Evolutionary conservation across 345 rosid genomes (phyloP).

Genomic region (Salix suchowensis): DNA sequence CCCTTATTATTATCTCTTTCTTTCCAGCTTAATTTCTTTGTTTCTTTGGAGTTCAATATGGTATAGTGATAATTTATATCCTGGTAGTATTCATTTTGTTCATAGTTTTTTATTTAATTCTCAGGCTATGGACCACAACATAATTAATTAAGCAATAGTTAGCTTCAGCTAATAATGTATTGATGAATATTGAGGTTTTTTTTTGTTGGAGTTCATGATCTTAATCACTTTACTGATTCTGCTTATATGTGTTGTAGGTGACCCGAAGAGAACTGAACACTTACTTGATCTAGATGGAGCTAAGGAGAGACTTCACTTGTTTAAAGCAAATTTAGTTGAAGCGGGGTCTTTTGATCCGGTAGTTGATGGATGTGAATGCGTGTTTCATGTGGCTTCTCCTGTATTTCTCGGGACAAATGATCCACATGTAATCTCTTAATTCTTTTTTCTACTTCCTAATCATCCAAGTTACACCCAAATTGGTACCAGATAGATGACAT

Average conservation of each 20-base stretch:
- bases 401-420: background rate
- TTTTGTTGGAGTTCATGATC: too few relatives aligned
- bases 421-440: background rate
- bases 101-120: too few relatives aligned
- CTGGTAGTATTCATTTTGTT: too few relatives aligned
- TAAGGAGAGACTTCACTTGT: conserved; percentile 8
- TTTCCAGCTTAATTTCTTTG: background rate
- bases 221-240: background rate
- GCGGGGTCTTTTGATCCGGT: conserved; percentile 10
- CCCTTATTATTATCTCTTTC: background rate
- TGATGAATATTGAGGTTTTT: too few relatives aligned
- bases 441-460: background rate
- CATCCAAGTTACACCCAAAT: background rate
- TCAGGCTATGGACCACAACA: too few relatives aligned
- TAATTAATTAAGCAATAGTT: too few relatives aligned
- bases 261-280: conserved; percentile 3
- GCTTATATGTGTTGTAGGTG: background rate
- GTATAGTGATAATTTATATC: too few relatives aligned
- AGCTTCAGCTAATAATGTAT: too few relatives aligned
- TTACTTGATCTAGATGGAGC: conserved; percentile 10
- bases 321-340: conserved; percentile 6
- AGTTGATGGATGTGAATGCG: conserved; percentile 9
- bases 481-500: background rate
- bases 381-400: conserved; percentile 9
- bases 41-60: background rate